phyloP scores from a whole-genome alignment of 129 eudicot genomes.

The Saposhnikovia divaricata region DNA sequence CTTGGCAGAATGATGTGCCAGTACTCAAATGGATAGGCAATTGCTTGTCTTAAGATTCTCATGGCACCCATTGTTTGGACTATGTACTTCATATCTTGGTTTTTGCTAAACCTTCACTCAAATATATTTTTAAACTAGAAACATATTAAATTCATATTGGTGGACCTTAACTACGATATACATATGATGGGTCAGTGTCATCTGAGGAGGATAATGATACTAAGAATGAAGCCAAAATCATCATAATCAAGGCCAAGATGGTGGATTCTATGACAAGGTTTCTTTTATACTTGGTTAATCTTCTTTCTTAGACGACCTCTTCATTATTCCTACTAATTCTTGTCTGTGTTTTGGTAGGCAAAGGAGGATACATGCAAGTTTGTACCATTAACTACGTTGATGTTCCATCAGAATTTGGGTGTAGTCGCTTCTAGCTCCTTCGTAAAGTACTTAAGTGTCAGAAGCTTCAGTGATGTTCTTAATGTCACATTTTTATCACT shows the following conservation, averaged over 20 bases:
- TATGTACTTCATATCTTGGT: background rate
- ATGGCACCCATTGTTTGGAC: background rate
- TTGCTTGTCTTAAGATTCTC: background rate
- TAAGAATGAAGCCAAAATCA: slow-evolving; percentile 32
- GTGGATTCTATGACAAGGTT: slow-evolving; percentile 73
- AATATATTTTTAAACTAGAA: background rate
- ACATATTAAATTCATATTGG: slow-evolving; percentile 12
- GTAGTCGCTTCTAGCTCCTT: background rate
- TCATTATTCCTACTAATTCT: background rate
- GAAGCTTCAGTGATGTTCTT: background rate
- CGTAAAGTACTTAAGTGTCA: background rate
- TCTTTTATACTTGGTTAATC: slow-evolving; percentile 2
- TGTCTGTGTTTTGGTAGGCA: slow-evolving; percentile 29
- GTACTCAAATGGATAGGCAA: background rate
- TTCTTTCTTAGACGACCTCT: background rate
- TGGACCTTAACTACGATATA: slow-evolving; percentile 55
- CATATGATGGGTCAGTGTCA: slow-evolving; percentile 54
- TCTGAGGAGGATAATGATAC: slow-evolving; percentile 61
- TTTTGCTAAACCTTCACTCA: background rate
- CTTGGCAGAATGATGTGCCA: background rate
- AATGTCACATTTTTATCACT: background rate
- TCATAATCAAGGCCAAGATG: slow-evolving; percentile 44
- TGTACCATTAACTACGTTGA: background rate
- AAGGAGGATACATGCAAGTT: slow-evolving; percentile 99
- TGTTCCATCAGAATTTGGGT: background rate